Evolutionary conservation across 2,329 filamentous ascomycete genomes (phyloP), one percentile per base, ranked within the genome.

Genomic region (Capronia epimyces): DNA sequence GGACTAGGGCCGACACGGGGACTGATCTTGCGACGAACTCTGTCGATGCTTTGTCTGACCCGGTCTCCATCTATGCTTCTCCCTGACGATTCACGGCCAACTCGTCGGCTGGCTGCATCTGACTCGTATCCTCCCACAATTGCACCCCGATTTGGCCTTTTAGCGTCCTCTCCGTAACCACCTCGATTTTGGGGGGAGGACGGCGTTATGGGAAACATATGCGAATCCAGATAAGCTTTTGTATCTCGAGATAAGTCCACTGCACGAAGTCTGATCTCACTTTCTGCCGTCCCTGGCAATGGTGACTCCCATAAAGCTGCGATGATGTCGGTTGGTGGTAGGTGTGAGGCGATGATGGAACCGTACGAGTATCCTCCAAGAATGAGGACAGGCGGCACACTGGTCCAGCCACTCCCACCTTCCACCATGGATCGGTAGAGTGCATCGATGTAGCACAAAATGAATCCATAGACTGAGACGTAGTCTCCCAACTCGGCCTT

Each of bases 361-460:
- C 93, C 93, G 66, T 96, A 96, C 0, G 89, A 95, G 66, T 96
- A 96, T 10, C 90, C 90, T 1, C 79, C 84, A 5, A 93, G 73
- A 3, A 95, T 61, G 0, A 83, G 56, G 1, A 52, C 2, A 83
- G 63, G 42, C 74, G 49, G 2, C 68, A 69, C 1, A 67, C 69
- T 1, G 57, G 60, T 2, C 31, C 24, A 27, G 16, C 29, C 16
- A 53, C 22, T 15, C 54, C 39, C 21, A 2, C 49, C 29, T 25
- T 58, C 12, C 43, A 53, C 27, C 43, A 43, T 31, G 1, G 44
- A 43, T 15, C 43, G 55, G 44, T 29, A 46, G n/a, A 52, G 13
- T 12, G 52, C 50, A 29, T 59, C 49, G 15, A 60, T 59, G 41
- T 56, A 58, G 22, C 50, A 52, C 34, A 85, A 69, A 61, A 94